phyloP scores from a whole-genome alignment of 2,329 filamentous ascomycete genomes.

The Pseudocercospora crystallina region DNA sequence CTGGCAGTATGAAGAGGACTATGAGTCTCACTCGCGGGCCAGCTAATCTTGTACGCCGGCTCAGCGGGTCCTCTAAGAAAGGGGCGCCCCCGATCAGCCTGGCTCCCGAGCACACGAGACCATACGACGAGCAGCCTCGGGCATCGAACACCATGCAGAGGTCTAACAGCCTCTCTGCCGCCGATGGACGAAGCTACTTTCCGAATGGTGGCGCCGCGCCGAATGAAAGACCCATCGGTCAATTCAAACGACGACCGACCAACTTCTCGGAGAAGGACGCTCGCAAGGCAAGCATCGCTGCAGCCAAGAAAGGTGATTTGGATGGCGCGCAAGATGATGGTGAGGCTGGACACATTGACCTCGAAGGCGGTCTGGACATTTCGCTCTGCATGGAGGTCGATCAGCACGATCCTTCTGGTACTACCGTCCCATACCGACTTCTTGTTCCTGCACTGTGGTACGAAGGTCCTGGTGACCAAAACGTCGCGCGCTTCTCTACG shows the following conservation, averaged over 20 bases:
- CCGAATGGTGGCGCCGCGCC: constrained; percentile 6
- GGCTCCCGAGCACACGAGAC: constrained; percentile 21
- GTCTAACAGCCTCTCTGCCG: constrained; percentile 26
- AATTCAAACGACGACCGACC: constrained; percentile 48
- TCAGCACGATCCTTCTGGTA: constrained; percentile 79
- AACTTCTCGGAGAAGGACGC: constrained; percentile 43
- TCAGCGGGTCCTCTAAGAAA: constrained; percentile 36
- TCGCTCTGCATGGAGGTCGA: constrained; percentile 87
- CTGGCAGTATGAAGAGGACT: constrained; percentile 35
- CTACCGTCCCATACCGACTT: constrained; percentile 82
- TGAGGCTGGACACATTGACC: constrained; percentile 62
- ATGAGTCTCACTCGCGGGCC: constrained; percentile 37
- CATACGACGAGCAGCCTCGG: constrained; percentile 18
- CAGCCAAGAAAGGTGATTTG: constrained; percentile 50
- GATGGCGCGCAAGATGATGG: constrained; percentile 55
- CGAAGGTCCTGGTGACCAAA: constrained; percentile 31
- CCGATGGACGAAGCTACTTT: constrained; percentile 8
- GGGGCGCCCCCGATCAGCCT: constrained; percentile 18
- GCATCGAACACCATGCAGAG: constrained; percentile 17
- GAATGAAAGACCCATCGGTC: constrained; percentile 30
- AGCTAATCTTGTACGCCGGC: constrained; percentile 43
- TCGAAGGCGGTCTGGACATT: constrained; percentile 82
- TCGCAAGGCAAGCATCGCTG: constrained; percentile 28
- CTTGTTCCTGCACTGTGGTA: constrained; percentile 74
- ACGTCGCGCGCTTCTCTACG: constrained; percentile 24